Evolutionary conservation across 768 basidiomycete species (phyloP).

Genomic region (Megacollybia marginata): DNA sequence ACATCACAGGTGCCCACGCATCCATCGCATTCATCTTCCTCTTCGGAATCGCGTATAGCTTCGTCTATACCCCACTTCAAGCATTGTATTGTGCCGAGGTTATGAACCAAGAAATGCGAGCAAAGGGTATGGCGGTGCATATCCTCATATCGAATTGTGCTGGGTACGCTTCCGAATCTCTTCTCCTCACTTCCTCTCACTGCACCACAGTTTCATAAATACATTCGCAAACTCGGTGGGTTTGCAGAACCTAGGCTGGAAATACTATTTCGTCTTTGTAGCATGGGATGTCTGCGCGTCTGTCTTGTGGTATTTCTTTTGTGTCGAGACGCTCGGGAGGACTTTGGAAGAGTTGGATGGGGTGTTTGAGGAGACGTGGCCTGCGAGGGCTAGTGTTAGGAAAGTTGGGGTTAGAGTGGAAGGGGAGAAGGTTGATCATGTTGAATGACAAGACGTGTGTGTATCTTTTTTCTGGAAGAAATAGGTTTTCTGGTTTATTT

Average conservation of each 20-base stretch:
- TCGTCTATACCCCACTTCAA: conserved; percentile 13
- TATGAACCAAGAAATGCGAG: conserved; percentile 19
- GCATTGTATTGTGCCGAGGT: conserved; percentile 20
- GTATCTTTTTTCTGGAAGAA: too few relatives aligned
- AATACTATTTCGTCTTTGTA: conserved; percentile 21
- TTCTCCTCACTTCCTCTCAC: conserved; percentile 13
- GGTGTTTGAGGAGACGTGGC: conserved; percentile 17
- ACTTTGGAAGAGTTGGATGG: conserved; percentile 17
- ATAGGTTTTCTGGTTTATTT: too few relatives aligned
- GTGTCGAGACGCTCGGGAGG: conserved; percentile 16
- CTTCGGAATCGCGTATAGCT: conserved; percentile 17
- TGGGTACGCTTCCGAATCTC: conserved; percentile 3
- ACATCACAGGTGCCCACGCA: conserved; percentile 16
- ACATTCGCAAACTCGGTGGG: conserved; percentile 19
- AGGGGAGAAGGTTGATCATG: too few relatives aligned
- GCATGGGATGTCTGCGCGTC: conserved; percentile 17
- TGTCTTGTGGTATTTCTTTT: conserved; percentile 13
- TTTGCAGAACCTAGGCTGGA: conserved; percentile 14
- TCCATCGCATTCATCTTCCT: conserved; percentile 19
- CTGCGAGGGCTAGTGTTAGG: too few relatives aligned
- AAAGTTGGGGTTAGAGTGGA: too few relatives aligned
- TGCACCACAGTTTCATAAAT: conserved; percentile 17
- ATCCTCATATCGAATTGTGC: conserved; percentile 19
- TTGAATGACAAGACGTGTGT: too few relatives aligned
- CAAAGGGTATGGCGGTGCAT: conserved; percentile 20